Evolutionary conservation across 345 rosid species (phyloP), one percentile per base, ranked within the genome.

Genomic region (Citrus cavaleriei): DNA sequence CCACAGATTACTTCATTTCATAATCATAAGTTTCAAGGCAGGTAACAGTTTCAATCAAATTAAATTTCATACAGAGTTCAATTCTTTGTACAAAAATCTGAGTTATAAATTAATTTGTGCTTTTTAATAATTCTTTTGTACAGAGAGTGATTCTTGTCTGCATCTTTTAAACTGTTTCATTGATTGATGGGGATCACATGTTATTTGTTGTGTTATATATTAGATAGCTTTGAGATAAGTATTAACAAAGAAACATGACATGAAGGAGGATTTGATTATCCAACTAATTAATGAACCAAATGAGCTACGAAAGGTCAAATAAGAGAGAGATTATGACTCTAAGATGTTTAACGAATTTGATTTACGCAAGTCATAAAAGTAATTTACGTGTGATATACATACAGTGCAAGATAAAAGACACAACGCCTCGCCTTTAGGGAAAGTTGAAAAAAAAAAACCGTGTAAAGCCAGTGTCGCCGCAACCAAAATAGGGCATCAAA

Each of bases 41-140:
- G 78, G 70, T 70, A 73, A 75, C 79, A 60, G 87, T 80, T 35
- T 38, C 88, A 71, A 82, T 86, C 89, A 72, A 79, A 66, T 19
- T 59, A n/a, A 54, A 13, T 46, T 12, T 46, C 51, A 12, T 13
- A 13, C 51, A 46, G 51, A 46, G 5, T 3, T 13, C 3, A 3
- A 46, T 46, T 12, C 18, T 46, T 46, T 46, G 51, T 46, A 3
- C 4, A 46, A 46, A 46, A 46, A 46, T 46, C 51, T 46, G 51
- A 12, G 51, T 46, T 13, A 46, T 13, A 46, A 2, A 40, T 38
- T 38, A 3, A 42, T 42, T 10, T 42, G 4, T 42, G 49, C 49
- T 10, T 42, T 42, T 42, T 51, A 51, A 18, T 18, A 18, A 54
- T 54, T 54, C 22, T 16, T 54, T 16, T 18, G 21, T 18, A 18